Percentiles rank a stretch among this genome's conserved stretches.
Evolutionary conservation across 2,329 filamentous ascomycete species (phyloP).

Genomic region (Lizonia empirigonia): DNA sequence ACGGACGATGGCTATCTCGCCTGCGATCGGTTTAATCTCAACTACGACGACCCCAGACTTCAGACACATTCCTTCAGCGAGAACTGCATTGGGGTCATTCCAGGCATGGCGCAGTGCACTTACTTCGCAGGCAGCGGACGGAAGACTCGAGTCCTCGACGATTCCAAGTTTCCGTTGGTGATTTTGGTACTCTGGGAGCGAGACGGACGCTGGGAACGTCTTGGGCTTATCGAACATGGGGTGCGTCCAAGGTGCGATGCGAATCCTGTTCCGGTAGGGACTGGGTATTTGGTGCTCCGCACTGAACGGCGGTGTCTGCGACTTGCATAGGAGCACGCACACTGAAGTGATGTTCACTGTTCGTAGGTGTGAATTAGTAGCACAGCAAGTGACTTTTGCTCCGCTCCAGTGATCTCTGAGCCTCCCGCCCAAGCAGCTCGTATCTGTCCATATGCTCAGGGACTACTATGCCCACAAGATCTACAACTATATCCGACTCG

Average conservation of each 20-base stretch:
- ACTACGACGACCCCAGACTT: neutral
- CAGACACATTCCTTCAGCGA: neutral
- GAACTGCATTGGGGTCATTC: neutral
- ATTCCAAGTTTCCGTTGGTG: neutral
- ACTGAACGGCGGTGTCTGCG: no score
- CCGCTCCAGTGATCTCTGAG: no score
- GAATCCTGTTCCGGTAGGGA: neutral
- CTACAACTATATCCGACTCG: no score
- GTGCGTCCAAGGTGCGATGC: neutral
- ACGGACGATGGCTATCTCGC: neutral
- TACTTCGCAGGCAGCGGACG: neutral
- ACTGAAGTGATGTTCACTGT: no score
- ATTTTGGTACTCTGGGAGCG: neutral
- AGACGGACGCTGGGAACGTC: neutral
- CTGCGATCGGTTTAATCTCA: neutral
- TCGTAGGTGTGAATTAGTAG: no score
- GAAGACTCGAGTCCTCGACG: neutral
- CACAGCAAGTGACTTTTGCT: no score
- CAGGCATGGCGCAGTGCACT: neutral
- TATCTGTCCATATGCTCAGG: no score
- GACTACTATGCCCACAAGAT: no score
- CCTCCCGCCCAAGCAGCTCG: no score
- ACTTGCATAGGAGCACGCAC: no score
- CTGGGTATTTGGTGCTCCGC: neutral
- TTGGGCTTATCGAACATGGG: neutral